Evolutionary conservation across 306 rosid species (phyloP), one percentile per base, ranked within the genome.

Genomic region (Mimosa pudica): DNA sequence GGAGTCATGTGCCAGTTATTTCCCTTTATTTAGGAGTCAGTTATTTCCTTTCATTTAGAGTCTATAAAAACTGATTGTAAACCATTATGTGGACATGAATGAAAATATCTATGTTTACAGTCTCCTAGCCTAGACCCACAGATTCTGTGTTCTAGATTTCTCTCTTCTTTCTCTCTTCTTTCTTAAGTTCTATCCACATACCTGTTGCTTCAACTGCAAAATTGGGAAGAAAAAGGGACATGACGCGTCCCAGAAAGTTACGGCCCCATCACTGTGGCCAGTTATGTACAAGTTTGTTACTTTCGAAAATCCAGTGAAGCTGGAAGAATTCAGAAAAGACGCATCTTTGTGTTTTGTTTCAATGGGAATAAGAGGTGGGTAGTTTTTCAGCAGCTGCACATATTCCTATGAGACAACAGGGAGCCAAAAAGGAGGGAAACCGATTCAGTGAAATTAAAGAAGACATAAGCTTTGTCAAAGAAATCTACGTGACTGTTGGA

Each of bases 181-280:
- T n/a, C n/a, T n/a, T n/a, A n/a, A n/a, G n/a, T n/a, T n/a, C n/a
- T n/a, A n/a, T n/a, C n/a, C n/a, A 68, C 47, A 68, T 42, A 92
- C 98, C 97, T 91, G 98, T 67, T 89, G 97, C 84, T 91, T 92
- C 80, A 94, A 35, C 17, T 93, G 89, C 60, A 89, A 61, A 77
- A 89, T 77, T 74, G 97, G 97, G 66, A 85, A 62, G 65, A 92
- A 89, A 71, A 87, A 66, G 61, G 92, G 94, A 71, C 88, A 89
- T 30, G 97, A 86, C 5, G 91, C 89, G 84, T 94, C 98, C 97
- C 98, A 94, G 81, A 94, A 89, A 24, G 84, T 91, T 61, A 91
- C 73, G 51, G 91, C 87, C 77, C 98, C 98, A 71, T 89, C 86
- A 61, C 82, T 78, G 76, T 94, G 98, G 83, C 98, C 98, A 63